A percentile compares a stretch with the other conserved stretches of the same genome.
Conservation (phyloP, 2,329 filamentous ascomycete species). For the Cordyceps pruinosa region DNA sequence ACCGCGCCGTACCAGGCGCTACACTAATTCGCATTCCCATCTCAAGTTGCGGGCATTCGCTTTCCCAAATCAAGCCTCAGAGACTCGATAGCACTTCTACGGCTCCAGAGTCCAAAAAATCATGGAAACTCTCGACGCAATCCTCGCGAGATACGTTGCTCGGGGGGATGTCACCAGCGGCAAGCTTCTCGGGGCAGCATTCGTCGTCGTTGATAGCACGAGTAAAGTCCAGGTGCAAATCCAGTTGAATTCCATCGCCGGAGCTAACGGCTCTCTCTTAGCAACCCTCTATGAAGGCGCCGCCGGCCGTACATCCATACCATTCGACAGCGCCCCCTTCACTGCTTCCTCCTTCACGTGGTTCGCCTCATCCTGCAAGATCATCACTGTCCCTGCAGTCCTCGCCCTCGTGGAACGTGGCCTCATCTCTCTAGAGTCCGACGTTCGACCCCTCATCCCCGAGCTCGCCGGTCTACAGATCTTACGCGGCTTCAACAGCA, state of each 20-base stretch:
- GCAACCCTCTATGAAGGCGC: slow-evolving; percentile 23
- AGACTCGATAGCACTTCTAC: too few relatives aligned
- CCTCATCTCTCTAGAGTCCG: slow-evolving; percentile 23
- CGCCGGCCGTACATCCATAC: slow-evolving; percentile 23
- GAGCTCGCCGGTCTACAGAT: slow-evolving; percentile 21
- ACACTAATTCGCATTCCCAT: too few relatives aligned
- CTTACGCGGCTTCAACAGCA: slow-evolving; percentile 22
- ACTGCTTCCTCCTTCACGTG: slow-evolving; percentile 22
- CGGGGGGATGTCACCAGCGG: slow-evolving; percentile 20
- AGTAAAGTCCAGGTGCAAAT: too few relatives aligned
- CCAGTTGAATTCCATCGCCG: too few relatives aligned
- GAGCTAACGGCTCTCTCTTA: slow-evolving; percentile 13
- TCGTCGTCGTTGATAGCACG: slow-evolving; percentile 22
- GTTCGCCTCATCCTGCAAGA: slow-evolving; percentile 30
- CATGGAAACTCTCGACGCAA: slow-evolving; percentile 18
- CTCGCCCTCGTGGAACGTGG: slow-evolving; percentile 27
- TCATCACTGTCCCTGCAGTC: slow-evolving; percentile 24
- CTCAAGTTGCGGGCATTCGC: too few relatives aligned
- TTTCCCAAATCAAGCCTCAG: too few relatives aligned
- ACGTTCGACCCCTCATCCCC: slow-evolving; percentile 23
- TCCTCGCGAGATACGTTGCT: slow-evolving; percentile 20
- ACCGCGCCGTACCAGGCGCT: too few relatives aligned
- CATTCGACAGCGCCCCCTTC: slow-evolving; percentile 19
- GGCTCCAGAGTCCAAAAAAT: too few relatives aligned
- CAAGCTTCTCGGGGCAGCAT: slow-evolving; percentile 24